Base-by-base conservation (phyloP, 345 rosid genomes). In the Microcos paniculata region DNA sequence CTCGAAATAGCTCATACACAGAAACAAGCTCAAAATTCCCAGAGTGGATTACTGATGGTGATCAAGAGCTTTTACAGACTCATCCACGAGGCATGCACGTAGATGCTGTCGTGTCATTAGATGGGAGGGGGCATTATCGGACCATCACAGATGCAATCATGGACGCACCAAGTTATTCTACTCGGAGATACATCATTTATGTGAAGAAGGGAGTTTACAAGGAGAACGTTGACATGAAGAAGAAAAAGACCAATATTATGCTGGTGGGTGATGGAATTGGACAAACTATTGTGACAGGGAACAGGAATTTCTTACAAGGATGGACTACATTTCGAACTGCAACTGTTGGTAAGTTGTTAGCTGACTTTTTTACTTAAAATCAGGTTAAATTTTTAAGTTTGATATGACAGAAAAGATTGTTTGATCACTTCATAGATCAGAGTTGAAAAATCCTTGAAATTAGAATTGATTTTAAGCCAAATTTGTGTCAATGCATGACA, bases 241-340 rank as follows among this genome's bases (percentile, higher is more conserved):
- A 80, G 85, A 84, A 87, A 75, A 91, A 91, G 61, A 84, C 90
- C 19, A 93, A 88, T 26, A 88, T 91, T 7, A 89, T 90, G 90
- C 82, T 95, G 26, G 77, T 95, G 0, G 98, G 99, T 31, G 98
- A 91, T 66, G 99, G 96, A 57, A 86, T 86, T 49, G 91, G 96
- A 74, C 84, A 81, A 64, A 91, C 98, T 0, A 42, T 90, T 4
- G 83, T 95, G 43, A 86, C 97, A 35, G 90, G 92, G 40, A 85
- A 84, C 67, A 85, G 96, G 74, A 90, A 92, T 81, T 90, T 93
- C 79, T 70, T 77, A 86, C 98, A 95, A 80, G 98, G 99, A 31
- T 92, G 94, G 92, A 95, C 99, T 14, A 95, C 98, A 28, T 95
- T 95, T 70, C 83, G 99, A 81, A 93, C 99, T 38, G 97, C 99